Conservation (phyloP, 805 yeast species). For the Sugiyamaella qingdaonensis region DNA sequence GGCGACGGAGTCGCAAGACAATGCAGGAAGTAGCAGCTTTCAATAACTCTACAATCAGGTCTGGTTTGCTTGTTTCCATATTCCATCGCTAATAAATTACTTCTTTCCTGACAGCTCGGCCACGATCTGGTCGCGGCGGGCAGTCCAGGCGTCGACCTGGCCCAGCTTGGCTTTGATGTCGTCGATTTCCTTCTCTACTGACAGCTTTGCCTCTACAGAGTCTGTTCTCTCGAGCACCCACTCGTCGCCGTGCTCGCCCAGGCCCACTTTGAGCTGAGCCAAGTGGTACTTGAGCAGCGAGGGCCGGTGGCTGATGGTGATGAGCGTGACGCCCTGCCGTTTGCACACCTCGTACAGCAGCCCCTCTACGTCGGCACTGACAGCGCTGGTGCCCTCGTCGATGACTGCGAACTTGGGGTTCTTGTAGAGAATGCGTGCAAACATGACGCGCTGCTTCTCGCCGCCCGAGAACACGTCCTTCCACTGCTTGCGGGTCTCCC, state of each 20-base stretch:
- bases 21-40: no score
- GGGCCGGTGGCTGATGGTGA: constrained; percentile 82
- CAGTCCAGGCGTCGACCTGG: constrained; percentile 55
- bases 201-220: constrained; percentile 58
- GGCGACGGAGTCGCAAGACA: no score
- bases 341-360: constrained; percentile 72
- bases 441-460: constrained; percentile 83
- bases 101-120: constrained; percentile 26
- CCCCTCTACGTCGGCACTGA: constrained; percentile 85
- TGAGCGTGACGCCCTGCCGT: constrained; percentile 63
- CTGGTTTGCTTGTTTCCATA: no score
- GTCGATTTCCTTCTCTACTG: constrained; percentile 72
- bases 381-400: constrained; percentile 94
- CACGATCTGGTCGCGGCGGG: constrained; percentile 56
- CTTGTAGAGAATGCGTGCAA: constrained; percentile 80
- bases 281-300: constrained; percentile 81
- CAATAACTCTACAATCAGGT: no score
- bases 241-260: constrained; percentile 40
- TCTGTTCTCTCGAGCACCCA: constrained; percentile 65
- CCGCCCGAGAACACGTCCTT: constrained; percentile 94
- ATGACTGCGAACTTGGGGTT: constrained; percentile 76
- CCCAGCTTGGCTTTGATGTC: constrained; percentile 58
- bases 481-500: constrained; percentile 61
- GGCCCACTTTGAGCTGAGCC: constrained; percentile 62
- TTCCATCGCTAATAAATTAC: neutral